Base-by-base conservation (phyloP, 139 green algal genomes). In the Mesotaenium endlicherianum region DNA sequence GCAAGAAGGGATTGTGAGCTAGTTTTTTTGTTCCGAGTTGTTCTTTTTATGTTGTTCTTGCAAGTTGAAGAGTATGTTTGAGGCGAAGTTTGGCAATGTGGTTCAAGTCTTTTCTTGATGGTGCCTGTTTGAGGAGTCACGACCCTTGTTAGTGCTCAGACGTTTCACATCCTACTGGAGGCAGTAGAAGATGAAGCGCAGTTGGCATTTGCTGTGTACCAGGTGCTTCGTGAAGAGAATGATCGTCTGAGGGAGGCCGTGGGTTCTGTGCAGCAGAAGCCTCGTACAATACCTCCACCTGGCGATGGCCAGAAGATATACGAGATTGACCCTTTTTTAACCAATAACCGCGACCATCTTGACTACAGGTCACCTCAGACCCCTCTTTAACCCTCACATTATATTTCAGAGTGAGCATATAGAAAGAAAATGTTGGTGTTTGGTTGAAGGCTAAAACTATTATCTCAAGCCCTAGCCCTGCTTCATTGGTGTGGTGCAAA, bases 251-350 rank as follows among this genome's bases (percentile, higher is more conserved):
- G 80, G 0, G 70, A 84, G 71, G 8, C 77, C 31, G 77, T 83
- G 45, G 34, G 42, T 14, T 75, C 38, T 40, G 36, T 31, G 36
- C n/a, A 69, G 39, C 59, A 85, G 55, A 69, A 69, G 4, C 80
- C 71, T 30, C 42, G 40, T 0, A 43, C 45, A 30, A 55, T 86
- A n/a, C 80, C 80, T 40, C 80, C 69, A 2, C 80, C 80, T 44
- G 78, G 45, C 17, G 83, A 89, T 11, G 87, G 78, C 59, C 76
- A 81, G 41, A 84, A 57, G 58, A 83, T 91, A 17, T 89, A 69
- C 59, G 50, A 75, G 3, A 45, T 50, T 4, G 85, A 90, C 77
- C 34, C 44, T 1, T 80, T 67, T 31, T 71, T 91, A n/a, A 60
- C 80, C 3, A 3, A 47, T 0, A 60, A 86, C 83, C 64, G 75